Percentiles rank a stretch among this genome's conserved stretches.
These are phyloP conservation scores for Xenoacremonium recifei DNA, from an alignment of 2,329 filamentous ascomycete species.

Conservation along the genomic window DNA sequence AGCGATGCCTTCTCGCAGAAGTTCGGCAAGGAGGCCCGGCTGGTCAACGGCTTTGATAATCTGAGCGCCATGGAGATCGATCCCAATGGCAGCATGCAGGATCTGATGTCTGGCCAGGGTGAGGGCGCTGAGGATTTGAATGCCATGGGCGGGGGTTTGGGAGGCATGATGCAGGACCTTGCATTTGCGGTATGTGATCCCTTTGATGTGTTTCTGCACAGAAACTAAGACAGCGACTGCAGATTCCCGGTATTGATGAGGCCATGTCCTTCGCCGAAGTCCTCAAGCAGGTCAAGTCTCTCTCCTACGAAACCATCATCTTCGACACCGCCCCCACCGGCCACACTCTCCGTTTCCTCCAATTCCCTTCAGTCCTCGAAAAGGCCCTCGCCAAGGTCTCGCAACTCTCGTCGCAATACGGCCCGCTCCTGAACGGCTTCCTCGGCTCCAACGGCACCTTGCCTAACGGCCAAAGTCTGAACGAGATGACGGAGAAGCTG, in stretches of 20 bases:
- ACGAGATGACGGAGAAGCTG: constrained; percentile 92
- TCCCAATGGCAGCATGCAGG: constrained; percentile 95
- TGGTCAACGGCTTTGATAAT: constrained; percentile 89
- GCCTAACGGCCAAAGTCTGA: constrained; percentile 89
- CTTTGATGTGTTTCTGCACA: neutral
- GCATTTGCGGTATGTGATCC: constrained; percentile 75
- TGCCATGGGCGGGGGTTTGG: constrained; percentile 71
- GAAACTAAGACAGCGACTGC: constrained; percentile 1
- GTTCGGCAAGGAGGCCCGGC: constrained; percentile 95
- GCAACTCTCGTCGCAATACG: constrained; percentile 90
- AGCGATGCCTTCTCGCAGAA: constrained; percentile 98
- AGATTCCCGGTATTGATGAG: constrained; percentile 98
- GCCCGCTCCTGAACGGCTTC: constrained; percentile 91
- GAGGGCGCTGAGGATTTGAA: constrained; percentile 69
- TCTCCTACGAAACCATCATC: constrained; percentile 98
- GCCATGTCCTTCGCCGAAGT: constrained; percentile 99
- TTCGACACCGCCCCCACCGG: constrained; percentile 98
- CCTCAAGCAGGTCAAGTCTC: constrained; percentile 97
- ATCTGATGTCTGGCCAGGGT: constrained; percentile 75
- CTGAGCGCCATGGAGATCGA: constrained; percentile 99
- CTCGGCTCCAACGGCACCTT: constrained; percentile 73
- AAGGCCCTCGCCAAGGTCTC: constrained; percentile 98
- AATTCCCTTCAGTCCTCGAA: constrained; percentile 96
- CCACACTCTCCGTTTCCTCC: constrained; percentile 96
- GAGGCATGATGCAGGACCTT: constrained; percentile 97